phyloP scores from a whole-genome alignment of 305 asterid species.

The Ilex paraguariensis region DNA sequence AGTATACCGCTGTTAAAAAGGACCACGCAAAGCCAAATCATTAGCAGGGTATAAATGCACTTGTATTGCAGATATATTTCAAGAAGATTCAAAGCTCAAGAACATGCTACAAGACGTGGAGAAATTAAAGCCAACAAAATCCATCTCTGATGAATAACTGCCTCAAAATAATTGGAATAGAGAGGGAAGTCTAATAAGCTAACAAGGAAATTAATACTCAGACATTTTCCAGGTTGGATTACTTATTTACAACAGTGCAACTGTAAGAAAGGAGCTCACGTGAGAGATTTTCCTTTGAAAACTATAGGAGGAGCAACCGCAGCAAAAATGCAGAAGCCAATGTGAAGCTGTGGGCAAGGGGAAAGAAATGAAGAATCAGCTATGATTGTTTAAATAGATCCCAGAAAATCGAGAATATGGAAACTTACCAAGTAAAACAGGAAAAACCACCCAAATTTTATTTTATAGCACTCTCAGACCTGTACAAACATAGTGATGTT shows the following conservation, averaged over 20 bases:
- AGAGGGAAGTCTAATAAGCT: no score
- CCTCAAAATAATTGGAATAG: no score
- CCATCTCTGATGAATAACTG: no score
- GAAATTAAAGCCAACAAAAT: no score
- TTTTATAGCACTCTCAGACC: slow-evolving; percentile 88
- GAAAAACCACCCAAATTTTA: slow-evolving; percentile 95
- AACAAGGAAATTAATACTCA: not conserved
- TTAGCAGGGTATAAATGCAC: slow-evolving; percentile 17
- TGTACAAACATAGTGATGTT: slow-evolving; percentile 30
- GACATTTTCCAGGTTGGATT: not conserved
- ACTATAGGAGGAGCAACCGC: slow-evolving; percentile 97
- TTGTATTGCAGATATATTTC: no score
- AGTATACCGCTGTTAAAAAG: slow-evolving; percentile 82
- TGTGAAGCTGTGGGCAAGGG: slow-evolving; percentile 64
- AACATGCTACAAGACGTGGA: no score
- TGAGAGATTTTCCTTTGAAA: slow-evolving; percentile 89
- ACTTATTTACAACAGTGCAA: not conserved
- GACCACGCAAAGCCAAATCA: slow-evolving; percentile 1
- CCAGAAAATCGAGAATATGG: slow-evolving; percentile 8
- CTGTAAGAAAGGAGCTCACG: slow-evolving; percentile 48
- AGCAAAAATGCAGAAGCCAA: slow-evolving; percentile 78
- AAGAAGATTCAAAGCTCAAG: no score
- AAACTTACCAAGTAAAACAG: slow-evolving; percentile 58
- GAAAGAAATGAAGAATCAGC: slow-evolving; percentile 11
- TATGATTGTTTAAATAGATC: slow-evolving; percentile 5